Evolutionary conservation across 2,329 filamentous ascomycete genomes (phyloP), one percentile per base, ranked within the genome.

Genomic region (Penicillium olsonii): DNA sequence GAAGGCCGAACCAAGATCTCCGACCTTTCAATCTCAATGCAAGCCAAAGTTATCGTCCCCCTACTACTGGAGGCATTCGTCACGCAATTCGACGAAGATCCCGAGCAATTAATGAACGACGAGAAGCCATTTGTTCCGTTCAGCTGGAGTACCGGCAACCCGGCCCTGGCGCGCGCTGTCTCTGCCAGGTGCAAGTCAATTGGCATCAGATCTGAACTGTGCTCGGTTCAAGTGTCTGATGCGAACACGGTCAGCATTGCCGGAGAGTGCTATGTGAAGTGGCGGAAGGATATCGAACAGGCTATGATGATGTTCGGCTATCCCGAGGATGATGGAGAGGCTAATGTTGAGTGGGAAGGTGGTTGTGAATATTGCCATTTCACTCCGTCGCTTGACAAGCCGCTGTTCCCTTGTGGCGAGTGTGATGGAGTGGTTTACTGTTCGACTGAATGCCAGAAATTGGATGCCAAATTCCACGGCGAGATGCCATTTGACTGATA

Each of bases 31-130:
- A 20, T 27, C 2, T 37, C 26, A 0, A 26, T 22, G 2, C 46
- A 53, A 34, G 50, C 50, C 24, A 39, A 33, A 12, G 19, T 46
- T 0, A 53, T 53, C 31, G 42, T 53, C 2, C 46, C 46, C 11
- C 34, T 53, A 11, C 42, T 50, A 11, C 22, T 50, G 11, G 42
- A 50, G 19, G 29, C 46, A 5, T 53, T 53, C n/a, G 26, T 50
- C 33, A 50, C 42, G 19, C 15, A 35, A 11, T 52, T 48, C 37
- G 45, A 48, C n/a, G 29, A 14, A 12, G n/a, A 11, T 10, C 26
- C 26, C 22, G 31, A 37, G 18, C 26, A 17, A 7, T 20, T 51
- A 38, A 19, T 14, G 6, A 20, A 18, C 20, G 31, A 29, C 29
- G 19, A n/a, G 14, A 14, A 12, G 7, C 34, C 47, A 10, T 50